Conservation (phyloP, 306 rosid species). For the Begonia fuchsioides region DNA sequence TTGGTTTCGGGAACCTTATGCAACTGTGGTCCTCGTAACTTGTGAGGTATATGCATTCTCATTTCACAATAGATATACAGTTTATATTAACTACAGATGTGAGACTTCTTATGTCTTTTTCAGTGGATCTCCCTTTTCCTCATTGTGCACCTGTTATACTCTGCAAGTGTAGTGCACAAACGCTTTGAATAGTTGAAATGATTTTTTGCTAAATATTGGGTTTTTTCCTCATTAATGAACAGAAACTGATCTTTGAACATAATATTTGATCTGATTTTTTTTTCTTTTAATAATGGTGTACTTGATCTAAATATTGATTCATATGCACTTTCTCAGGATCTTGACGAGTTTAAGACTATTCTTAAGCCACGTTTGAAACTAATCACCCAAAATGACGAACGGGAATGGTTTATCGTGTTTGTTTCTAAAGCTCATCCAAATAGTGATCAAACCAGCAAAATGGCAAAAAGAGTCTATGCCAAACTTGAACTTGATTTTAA, state of each 20-base stretch:
- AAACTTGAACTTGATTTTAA: slow-evolving; percentile 90
- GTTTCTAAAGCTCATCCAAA: slow-evolving; percentile 85
- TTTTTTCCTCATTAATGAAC: too few relatives aligned
- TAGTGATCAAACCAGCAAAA: slow-evolving; percentile 74
- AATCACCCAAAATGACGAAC: slow-evolving; percentile 94
- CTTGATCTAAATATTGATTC: too few relatives aligned
- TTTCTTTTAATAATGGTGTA: too few relatives aligned
- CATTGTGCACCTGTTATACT: too few relatives aligned
- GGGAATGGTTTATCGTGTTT: slow-evolving; percentile 92
- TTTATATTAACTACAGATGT: too few relatives aligned
- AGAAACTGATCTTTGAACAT: too few relatives aligned
- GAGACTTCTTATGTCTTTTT: too few relatives aligned
- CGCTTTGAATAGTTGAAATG: too few relatives aligned
- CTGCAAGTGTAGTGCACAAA: too few relatives aligned
- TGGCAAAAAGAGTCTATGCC: slow-evolving; percentile 84
- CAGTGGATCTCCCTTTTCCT: too few relatives aligned
- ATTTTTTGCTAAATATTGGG: too few relatives aligned
- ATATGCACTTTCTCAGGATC: slow-evolving; percentile 37
- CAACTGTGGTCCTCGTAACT: slow-evolving; percentile 76
- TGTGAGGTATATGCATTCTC: slow-evolving; percentile 58
- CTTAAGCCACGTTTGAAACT: slow-evolving; percentile 94
- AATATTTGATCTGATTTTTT: too few relatives aligned
- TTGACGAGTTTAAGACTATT: slow-evolving; percentile 93
- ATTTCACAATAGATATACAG: not conserved
- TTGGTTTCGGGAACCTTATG: slow-evolving; percentile 96